Evolutionary conservation across 306 rosid genomes (phyloP), one percentile per base, ranked within the genome.

Genomic region (Quercus variabilis): DNA sequence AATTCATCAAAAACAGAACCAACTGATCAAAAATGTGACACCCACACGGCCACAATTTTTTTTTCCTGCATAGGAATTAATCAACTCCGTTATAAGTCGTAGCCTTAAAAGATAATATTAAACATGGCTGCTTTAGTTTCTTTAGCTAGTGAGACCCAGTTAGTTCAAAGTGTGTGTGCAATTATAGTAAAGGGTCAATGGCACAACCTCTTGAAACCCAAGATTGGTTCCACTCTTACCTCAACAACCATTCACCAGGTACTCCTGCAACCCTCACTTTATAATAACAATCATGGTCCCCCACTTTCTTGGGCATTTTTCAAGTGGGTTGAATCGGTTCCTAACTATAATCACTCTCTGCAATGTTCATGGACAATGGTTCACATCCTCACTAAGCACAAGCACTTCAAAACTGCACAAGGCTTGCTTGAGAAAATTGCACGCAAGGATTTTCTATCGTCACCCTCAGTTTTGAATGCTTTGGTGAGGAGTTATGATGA

Each of bases 361-460:
- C 91, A 90, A 49, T 89, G 91, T 74, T 86, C 92, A 21, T 94
- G 97, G 95, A 77, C 87, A 76, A 91, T 92, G 97, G 58, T 91
- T 76, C 85, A 88, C 81, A 80, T 92, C 3, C 93, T 92, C 21
- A 79, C 93, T 0, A 79, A 85, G 84, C 89, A 89, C 80, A 81
- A 73, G 3, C 90, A 87, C 73, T 92, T 86, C 86, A 80, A 65
- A 86, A 80, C 83, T 71, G 97, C 98, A 28, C 97, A 91, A 9
- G 80, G 80, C 51, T 54, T 91, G 89, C 92, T 94, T 33, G 98
- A 91, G 33, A 91, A 89, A 81, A 85, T 91, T 78, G 83, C 97
- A 1, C 84, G 60, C 15, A 89, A 35, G 79, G 90, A 94, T 69
- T 91, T 92, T 69, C 83, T 94, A 23, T 90, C 95, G 2, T 88